Evolutionary conservation across 257 asterid species (phyloP), one percentile per base, ranked within the genome.

Genomic region (Forsythia viridissima): DNA sequence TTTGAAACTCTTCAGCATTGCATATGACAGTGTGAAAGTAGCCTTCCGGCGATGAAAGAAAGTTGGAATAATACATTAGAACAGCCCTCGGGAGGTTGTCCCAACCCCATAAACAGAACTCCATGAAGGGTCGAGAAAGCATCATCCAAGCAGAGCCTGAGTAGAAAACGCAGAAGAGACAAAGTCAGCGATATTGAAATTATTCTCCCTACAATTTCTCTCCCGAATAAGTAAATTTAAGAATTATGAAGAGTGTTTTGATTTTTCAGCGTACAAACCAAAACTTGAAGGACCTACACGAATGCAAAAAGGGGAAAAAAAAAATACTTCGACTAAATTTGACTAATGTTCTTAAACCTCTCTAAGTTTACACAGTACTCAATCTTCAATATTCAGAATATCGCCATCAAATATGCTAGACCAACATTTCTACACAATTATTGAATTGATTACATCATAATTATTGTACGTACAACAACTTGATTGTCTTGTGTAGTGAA

Each of bases 81-180:
- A 88, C 90, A 42, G 81, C 79, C 61, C 97, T 74, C 1, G 97
- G 97, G 42, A 92, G 87, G 73, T 87, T 89, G 85, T 92, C 97
- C 96, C 96, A 91, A 0, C 97, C 97, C 94, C 88, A 87, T 72
- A 92, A 40, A 44, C 88, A 86, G 82, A 86, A 92, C 82, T 92
- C 97, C 20, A 92, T 71, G 65, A 92, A 92, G 61, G 94, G 85
- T 48, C 96, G 93, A 59, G 97, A 92, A 30, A 92, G 90, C 92
- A 91, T 88, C 88, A 86, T 89, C 97, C 97, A 92, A 81, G 97
- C 97, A 42, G 96, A 92, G 63, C 97, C 94, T 92, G 88, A 67
- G 79, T 2, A 67, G 48, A 73, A 73, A 69, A 83, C 15, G 66
- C 20, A 79, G 30, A 3, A 48, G 57, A 13, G 55, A 46, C 55